Conservation (phyloP, 257 asterid species). For the Prunella vulgaris region DNA sequence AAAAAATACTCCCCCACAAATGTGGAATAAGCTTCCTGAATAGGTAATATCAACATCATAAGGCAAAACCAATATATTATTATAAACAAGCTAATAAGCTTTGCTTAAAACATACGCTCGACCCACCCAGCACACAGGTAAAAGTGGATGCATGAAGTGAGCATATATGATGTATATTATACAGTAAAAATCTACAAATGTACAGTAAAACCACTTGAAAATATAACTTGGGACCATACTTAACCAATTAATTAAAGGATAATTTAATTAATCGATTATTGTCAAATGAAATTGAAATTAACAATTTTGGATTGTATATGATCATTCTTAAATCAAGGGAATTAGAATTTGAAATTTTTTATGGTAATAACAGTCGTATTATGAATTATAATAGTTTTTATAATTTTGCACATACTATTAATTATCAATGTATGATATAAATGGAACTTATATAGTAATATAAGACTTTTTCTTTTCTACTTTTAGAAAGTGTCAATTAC, state of each 20-base stretch:
- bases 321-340: not conserved
- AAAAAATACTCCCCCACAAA: constrained; percentile 62
- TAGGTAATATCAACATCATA: constrained; percentile 18
- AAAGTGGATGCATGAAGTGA: not conserved
- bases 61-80: not conserved
- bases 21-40: constrained; percentile 86
- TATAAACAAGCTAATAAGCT: not conserved
- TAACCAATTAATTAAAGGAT: not conserved
- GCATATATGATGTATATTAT: not conserved
- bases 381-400: too few relatives aligned
- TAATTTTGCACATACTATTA: too few relatives aligned
- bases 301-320: not conserved
- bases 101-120: not conserved
- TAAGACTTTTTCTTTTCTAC: too few relatives aligned
- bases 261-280: not conserved
- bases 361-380: too few relatives aligned
- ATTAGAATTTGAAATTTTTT: too few relatives aligned
- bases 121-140: not conserved
- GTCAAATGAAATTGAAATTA: not conserved
- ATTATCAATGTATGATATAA: too few relatives aligned
- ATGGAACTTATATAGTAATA: too few relatives aligned
- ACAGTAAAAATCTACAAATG: not conserved
- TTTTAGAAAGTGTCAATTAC: too few relatives aligned
- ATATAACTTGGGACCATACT: not conserved
- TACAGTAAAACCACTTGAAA: not conserved